Conservation (phyloP, 805 yeast genomes). For the Kockiozyma suomiensis region DNA sequence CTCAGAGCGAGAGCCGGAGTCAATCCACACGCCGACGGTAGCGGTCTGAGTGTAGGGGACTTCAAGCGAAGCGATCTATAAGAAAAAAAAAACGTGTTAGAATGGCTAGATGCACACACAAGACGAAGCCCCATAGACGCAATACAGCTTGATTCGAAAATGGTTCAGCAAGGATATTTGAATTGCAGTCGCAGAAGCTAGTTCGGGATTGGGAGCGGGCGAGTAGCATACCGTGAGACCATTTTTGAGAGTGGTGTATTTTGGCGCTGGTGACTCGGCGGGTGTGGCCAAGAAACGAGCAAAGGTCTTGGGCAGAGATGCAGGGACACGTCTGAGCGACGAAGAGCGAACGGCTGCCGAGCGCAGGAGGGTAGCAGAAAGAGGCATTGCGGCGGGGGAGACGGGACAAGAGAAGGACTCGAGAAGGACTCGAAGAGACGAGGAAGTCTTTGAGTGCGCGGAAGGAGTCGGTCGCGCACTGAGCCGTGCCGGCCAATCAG, state of each 20-base stretch:
- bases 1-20: slow-evolving; percentile 98
- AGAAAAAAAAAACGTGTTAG: background rate
- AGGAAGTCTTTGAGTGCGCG: background rate
- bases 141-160: too few species aligned
- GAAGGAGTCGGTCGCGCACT: slow-evolving; percentile 7
- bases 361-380: slow-evolving; percentile 33
- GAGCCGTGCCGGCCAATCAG: slow-evolving; percentile 23
- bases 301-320: slow-evolving; percentile 13
- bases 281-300: slow-evolving; percentile 34
- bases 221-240: slow-evolving; percentile 72
- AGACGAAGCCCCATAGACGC: background rate
- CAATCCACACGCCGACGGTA: slow-evolving; percentile 97
- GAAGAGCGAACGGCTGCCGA: slow-evolving; percentile 23
- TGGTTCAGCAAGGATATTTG: too few species aligned
- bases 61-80: slow-evolving; percentile 68
- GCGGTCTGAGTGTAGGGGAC: slow-evolving; percentile 91
- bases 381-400: slow-evolving; percentile 18
- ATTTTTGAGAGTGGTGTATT: slow-evolving; percentile 77
- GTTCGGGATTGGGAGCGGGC: too few species aligned
- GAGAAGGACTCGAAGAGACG: background rate
- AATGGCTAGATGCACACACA: background rate
- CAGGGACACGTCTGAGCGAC: slow-evolving; percentile 20
- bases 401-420: slow-evolving; percentile 3
- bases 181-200: too few species aligned
- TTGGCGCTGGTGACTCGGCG: slow-evolving; percentile 50